Conservation (phyloP, 2,329 filamentous ascomycete genomes). For the Exophiala xenobiotica region DNA sequence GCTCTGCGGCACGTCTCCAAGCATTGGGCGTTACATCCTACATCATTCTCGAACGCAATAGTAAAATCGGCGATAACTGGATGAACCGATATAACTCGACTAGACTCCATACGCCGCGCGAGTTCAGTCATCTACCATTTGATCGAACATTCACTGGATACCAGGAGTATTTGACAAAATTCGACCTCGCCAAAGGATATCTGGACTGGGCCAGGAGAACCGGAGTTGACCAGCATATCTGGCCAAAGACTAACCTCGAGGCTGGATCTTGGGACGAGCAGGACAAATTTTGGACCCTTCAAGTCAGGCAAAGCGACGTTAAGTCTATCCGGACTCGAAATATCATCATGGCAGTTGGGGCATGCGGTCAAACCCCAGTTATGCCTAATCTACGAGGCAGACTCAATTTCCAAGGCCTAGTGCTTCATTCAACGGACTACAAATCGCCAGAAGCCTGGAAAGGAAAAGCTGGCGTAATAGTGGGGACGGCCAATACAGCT, state of each 20-base stretch:
- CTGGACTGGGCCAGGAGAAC: conserved; percentile 29
- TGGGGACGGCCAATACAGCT: conserved; percentile 50
- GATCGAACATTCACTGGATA: conserved; percentile 32
- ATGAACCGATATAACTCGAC: conserved; percentile 46
- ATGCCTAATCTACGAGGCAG: conserved; percentile 32
- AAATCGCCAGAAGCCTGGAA: conserved; percentile 35
- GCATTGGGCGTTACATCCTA: conserved; percentile 41
- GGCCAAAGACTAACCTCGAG: conserved; percentile 42
- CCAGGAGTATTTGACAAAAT: conserved; percentile 31
- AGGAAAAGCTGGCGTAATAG: conserved; percentile 46
- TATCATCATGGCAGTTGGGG: conserved; percentile 16
- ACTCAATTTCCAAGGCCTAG: conserved; percentile 39
- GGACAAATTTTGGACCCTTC: conserved; percentile 42
- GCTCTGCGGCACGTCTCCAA: conserved; percentile 44
- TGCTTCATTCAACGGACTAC: conserved; percentile 40
- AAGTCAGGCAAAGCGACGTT: conserved; percentile 28
- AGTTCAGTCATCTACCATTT: conserved; percentile 32
- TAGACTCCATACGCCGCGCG: conserved; percentile 31
- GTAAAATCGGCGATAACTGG: conserved; percentile 48
- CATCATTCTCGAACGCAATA: conserved; percentile 46
- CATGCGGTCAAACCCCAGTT: conserved; percentile 16
- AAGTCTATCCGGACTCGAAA: conserved; percentile 8
- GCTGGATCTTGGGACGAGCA: conserved; percentile 43
- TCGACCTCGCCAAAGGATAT: conserved; percentile 28
- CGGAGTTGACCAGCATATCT: conserved; percentile 40